Conservation (phyloP, 1,139 yeast species). For the Scheffersomyces lignicola region DNA sequence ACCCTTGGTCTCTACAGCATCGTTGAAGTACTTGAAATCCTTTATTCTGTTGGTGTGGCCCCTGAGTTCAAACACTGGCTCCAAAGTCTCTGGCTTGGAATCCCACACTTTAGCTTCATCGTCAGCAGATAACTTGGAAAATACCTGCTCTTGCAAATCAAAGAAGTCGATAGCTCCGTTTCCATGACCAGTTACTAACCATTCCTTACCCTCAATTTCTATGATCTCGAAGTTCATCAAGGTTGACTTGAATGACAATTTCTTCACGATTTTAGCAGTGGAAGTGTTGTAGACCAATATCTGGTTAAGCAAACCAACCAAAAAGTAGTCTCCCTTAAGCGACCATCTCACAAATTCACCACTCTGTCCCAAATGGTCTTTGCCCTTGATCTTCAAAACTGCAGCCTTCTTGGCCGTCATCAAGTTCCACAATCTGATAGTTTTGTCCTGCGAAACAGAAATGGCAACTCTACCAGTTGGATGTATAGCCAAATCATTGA, state of each 20-base stretch:
- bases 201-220: slow-evolving; percentile 47
- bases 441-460: slow-evolving; percentile 81
- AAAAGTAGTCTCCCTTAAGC: slow-evolving; percentile 62
- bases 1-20: slow-evolving; percentile 32
- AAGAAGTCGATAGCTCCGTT: slow-evolving; percentile 72
- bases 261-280: slow-evolving; percentile 58
- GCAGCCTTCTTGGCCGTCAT: slow-evolving; percentile 99
- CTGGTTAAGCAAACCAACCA: slow-evolving; percentile 71
- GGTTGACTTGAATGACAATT: slow-evolving; percentile 51
- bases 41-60: slow-evolving; percentile 90
- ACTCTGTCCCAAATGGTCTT: slow-evolving; percentile 59
- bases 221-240: slow-evolving; percentile 68
- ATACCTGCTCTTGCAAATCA: slow-evolving; percentile 33
- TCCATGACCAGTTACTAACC: slow-evolving; percentile 65
- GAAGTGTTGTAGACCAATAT: slow-evolving; percentile 66
- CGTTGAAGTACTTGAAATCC: slow-evolving; percentile 59
- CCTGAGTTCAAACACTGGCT: slow-evolving; percentile 56
- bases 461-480: slow-evolving; percentile 92
- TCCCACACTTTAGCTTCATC: slow-evolving; percentile 25
- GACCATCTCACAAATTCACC: slow-evolving; percentile 71
- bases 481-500: slow-evolving; percentile 85
- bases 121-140: slow-evolving; percentile 14
- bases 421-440: slow-evolving; percentile 88
- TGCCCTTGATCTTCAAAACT: slow-evolving; percentile 69
- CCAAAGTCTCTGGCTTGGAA: slow-evolving; percentile 29